Evolutionary conservation across 371 early-diverging fungal genomes (phyloP).

Genomic region (Rhizopus microsporus): DNA sequence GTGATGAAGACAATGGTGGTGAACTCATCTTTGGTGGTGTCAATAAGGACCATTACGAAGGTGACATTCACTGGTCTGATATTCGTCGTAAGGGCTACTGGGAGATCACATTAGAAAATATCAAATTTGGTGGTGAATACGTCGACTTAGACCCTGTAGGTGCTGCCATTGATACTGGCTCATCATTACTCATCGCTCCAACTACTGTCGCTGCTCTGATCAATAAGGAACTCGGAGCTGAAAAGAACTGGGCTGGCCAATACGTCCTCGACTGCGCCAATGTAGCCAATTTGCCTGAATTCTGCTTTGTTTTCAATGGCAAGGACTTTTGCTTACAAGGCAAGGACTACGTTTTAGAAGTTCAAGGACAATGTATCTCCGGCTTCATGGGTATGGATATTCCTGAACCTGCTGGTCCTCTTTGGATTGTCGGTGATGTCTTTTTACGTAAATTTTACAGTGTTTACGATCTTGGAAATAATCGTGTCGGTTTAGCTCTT

Average conservation of each 20-base stretch:
- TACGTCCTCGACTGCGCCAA: conserved; percentile 77
- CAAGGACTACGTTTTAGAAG: conserved; percentile 82
- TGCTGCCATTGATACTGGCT: conserved; percentile 85
- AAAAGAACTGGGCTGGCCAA: conserved; percentile 89
- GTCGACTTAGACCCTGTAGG: conserved; percentile 60
- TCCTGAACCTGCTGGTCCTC: conserved; percentile 61
- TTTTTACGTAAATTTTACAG: conserved; percentile 92
- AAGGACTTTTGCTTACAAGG: conserved; percentile 54
- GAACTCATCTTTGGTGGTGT: conserved; percentile 86
- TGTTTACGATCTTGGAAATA: conserved; percentile 84
- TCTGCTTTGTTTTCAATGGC: conserved; percentile 79
- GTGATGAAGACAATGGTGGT: conserved; percentile 63
- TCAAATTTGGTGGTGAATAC: conserved; percentile 72
- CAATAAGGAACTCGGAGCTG: conserved; percentile 88
- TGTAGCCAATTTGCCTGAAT: conserved; percentile 70
- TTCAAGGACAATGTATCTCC: conserved; percentile 84
- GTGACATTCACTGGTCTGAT: conserved; percentile 77
- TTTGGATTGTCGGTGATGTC: conserved; percentile 84
- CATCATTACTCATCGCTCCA: conserved; percentile 83
- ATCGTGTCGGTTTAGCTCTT: conserved; percentile 79
- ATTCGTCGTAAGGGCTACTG: conserved; percentile 92
- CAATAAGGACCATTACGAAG: conserved; percentile 70
- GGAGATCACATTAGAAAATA: conserved; percentile 84
- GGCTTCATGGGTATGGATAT: conserved; percentile 94
- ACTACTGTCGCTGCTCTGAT: conserved; percentile 79